Evolutionary conservation across 1,139 yeast species (phyloP).

Genomic region (Kazachstania sp.): DNA sequence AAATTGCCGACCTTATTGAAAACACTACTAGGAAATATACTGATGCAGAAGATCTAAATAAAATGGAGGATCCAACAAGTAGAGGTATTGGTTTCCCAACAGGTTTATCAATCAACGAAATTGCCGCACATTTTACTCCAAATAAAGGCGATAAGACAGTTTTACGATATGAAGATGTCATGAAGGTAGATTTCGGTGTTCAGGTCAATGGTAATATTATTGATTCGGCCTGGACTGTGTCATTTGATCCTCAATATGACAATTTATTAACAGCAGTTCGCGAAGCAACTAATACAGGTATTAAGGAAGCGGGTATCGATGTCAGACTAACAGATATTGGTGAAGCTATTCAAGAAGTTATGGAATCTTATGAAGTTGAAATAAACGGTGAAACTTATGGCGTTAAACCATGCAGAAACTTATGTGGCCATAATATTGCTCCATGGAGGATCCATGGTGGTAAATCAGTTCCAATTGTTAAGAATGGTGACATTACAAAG

Average conservation of each 20-base stretch:
- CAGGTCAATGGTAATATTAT: constrained; percentile 94
- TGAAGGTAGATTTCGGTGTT: constrained; percentile 96
- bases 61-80: constrained; percentile 32
- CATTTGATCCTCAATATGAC: constrained; percentile 81
- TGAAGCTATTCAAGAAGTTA: constrained; percentile 89
- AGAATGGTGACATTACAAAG: constrained; percentile 86
- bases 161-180: constrained; percentile 75
- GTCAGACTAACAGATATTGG: constrained; percentile 94
- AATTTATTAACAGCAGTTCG: constrained; percentile 71
- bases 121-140: constrained; percentile 98
- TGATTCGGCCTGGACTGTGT: constrained; percentile 90
- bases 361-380: constrained; percentile 95
- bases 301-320: constrained; percentile 89
- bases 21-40: constrained; percentile 71
- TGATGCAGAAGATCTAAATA: constrained; percentile 40
- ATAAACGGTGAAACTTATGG: constrained; percentile 79
- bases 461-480: constrained; percentile 91
- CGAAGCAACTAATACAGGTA: constrained; percentile 92
- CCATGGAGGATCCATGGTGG: constrained; percentile 87
- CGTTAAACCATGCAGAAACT: constrained; percentile 79
- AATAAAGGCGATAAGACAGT: constrained; percentile 87
- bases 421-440: constrained; percentile 88
- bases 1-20: constrained; percentile 84
- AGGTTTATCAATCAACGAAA: constrained; percentile 84
- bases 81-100: constrained; percentile 98